Percentiles rank a stretch among this genome's conserved stretches.
Conservation (phyloP, 345 rosid genomes). For the Streptanthus diversifolius region DNA sequence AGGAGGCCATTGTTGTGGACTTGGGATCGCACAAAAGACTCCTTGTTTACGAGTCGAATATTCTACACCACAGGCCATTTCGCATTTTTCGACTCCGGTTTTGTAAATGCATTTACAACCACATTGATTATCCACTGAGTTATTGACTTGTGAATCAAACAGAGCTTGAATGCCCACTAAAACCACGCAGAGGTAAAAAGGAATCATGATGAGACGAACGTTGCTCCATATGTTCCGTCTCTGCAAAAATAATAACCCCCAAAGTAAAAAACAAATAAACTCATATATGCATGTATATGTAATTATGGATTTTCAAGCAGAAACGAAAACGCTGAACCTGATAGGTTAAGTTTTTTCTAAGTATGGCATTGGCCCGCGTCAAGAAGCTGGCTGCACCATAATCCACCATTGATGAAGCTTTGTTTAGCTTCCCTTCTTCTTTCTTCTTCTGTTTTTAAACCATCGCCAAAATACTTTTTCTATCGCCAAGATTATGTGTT, state of each 20-base stretch:
- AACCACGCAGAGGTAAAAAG: constrained; percentile 60
- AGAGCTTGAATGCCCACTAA: constrained; percentile 48
- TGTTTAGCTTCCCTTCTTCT: neutral
- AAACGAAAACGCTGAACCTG: constrained; percentile 47
- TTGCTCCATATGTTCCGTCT: constrained; percentile 65
- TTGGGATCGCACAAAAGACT: constrained; percentile 47
- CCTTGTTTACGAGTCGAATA: constrained; percentile 52
- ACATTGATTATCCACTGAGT: constrained; percentile 37
- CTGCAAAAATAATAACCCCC: constrained; percentile 28
- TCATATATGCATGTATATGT: neutral
- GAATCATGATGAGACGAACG: constrained; percentile 64
- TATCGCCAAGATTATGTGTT: neutral
- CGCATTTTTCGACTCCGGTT: constrained; percentile 45
- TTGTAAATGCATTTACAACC: constrained; percentile 55
- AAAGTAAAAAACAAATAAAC: neutral
- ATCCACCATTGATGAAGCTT: constrained; percentile 43
- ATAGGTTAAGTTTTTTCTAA: constrained; percentile 74
- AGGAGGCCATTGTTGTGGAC: constrained; percentile 79
- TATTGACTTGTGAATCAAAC: constrained; percentile 36
- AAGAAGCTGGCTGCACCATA: constrained; percentile 51
- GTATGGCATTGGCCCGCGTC: constrained; percentile 72
- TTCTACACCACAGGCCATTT: constrained; percentile 58
- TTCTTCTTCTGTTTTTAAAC: neutral
- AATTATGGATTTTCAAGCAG: neutral
- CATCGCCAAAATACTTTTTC: neutral